Base-by-base conservation (phyloP, 2,329 filamentous ascomycete genomes). In the Trichoderma harzianum region DNA sequence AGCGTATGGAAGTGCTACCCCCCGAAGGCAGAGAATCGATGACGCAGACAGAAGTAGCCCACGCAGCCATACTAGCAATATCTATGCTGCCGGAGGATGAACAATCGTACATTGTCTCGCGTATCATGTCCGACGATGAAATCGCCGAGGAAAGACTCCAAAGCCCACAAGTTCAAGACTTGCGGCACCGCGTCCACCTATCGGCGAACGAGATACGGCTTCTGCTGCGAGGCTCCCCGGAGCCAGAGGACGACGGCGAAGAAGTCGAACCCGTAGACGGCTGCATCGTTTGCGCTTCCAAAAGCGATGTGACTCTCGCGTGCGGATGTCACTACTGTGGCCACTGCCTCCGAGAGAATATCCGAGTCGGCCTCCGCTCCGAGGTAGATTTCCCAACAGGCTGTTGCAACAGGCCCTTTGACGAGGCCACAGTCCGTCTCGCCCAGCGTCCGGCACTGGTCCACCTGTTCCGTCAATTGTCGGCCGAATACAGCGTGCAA, bases 91-190 rank as follows among this genome's bases (percentile, higher is more conserved):
- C 77, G 1, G 63, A 71, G 0, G 30, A 51, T 1, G 74, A 76
- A 16, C 77, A 78, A 18, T 39, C 71, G 18, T 61, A 72, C 10
- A 34, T 78, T 6, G 43, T 77, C 8, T 73, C 72, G 2, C 74
- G 76, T 10, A 73, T 78, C 11, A 72, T 78, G 32, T 24, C 75
- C 0, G 75, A 78, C n/a, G 74, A 77, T 3, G 77, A 78, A 12
- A 12, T 68, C 2, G 75, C 75, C 1, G 34, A 64, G 7, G 60
- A 74, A 21, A 72, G 74, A 18, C 63, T 78, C 10, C 61, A 69
- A 7, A 67, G 66, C 21, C 66, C 69, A 0, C 71, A 76, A 11
- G 71, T 78, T 8, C 73, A 58, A 36, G 32, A 76, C 21, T 53
- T 73, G 6, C 12, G 62, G 1, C 69, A 71, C 4, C 18, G 5